These are phyloP conservation scores for peach (Prunus persica) DNA, from an alignment of 306 rosid genomes.

Conservation along the genomic window DNA sequence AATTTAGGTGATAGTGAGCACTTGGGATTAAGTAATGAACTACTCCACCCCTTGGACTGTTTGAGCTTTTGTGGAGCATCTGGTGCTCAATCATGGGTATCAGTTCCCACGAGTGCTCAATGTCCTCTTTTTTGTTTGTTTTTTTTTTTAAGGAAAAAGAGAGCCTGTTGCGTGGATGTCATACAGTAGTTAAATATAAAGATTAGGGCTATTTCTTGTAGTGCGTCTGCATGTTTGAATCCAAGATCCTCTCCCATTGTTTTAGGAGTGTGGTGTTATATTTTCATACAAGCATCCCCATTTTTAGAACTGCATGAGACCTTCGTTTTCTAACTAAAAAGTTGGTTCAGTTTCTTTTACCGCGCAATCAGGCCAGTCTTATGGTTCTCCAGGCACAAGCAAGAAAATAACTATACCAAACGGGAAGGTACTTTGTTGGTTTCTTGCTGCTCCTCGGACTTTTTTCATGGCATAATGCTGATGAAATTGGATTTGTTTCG, in stretches of 20 bases:
- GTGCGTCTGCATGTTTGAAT: background rate
- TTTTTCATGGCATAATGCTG: background rate
- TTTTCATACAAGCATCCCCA: background rate
- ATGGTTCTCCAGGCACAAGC: constrained; percentile 31
- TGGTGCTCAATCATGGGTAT: background rate
- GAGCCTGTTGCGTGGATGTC: background rate
- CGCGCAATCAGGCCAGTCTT: constrained; percentile 33
- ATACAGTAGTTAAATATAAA: background rate
- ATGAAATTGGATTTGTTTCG: background rate
- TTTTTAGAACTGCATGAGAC: background rate
- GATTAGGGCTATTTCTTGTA: background rate
- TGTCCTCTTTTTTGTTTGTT: background rate
- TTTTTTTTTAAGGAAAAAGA: background rate
- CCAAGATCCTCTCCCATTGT: background rate
- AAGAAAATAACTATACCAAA: constrained; percentile 48
- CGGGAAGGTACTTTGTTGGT: constrained; percentile 33
- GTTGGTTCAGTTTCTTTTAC: constrained; percentile 31
- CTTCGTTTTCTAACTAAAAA: constrained; percentile 17
- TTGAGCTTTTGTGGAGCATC: background rate
- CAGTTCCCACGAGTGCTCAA: background rate
- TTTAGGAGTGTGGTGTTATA: background rate
- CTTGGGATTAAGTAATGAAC: background rate
- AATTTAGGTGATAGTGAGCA: background rate
- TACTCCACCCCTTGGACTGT: background rate
- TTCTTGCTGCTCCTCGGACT: background rate